A percentile compares a stretch with the other conserved stretches of the same genome.
Conservation (phyloP, 108 stramenopile species). For the Stephanodiscus triporus region DNA sequence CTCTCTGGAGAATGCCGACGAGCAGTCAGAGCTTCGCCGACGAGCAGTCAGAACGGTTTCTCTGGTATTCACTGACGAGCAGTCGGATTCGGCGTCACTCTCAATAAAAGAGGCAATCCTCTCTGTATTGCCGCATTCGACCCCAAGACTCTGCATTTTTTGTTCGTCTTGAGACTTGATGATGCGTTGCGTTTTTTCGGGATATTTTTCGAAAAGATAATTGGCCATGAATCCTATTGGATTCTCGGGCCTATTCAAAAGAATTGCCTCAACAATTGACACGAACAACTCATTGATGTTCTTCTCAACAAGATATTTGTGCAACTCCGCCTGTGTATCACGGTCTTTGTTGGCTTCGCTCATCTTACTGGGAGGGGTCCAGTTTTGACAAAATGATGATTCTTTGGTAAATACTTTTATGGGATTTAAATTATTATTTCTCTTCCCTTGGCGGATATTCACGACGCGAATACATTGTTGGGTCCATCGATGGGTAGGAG, state of each 20-base stretch:
- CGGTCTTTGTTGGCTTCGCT: neutral
- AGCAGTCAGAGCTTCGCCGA: neutral
- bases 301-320: conserved; percentile 64
- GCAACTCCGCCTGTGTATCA: too few species aligned
- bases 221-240: conserved; percentile 74
- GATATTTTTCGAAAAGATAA: conserved; percentile 60
- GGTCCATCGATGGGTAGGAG: too few species aligned
- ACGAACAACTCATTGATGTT: conserved; percentile 77
- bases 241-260: conserved; percentile 78
- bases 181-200: conserved; percentile 57
- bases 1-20: neutral
- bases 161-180: neutral
- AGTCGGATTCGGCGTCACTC: conserved; percentile 28
- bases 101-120: neutral
- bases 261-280: conserved; percentile 67
- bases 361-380: too few species aligned
- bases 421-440: too few species aligned
- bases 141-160: conserved; percentile 16
- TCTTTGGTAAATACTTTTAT: too few species aligned
- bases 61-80: conserved; percentile 8
- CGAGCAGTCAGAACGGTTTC: conserved; percentile 5
- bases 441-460: too few species aligned
- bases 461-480: too few species aligned
- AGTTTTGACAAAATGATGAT: too few species aligned
- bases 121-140: conserved; percentile 8